Evolutionary conservation across 2,329 filamentous ascomycete genomes (phyloP).

Genomic region (Ascochyta lentis): DNA sequence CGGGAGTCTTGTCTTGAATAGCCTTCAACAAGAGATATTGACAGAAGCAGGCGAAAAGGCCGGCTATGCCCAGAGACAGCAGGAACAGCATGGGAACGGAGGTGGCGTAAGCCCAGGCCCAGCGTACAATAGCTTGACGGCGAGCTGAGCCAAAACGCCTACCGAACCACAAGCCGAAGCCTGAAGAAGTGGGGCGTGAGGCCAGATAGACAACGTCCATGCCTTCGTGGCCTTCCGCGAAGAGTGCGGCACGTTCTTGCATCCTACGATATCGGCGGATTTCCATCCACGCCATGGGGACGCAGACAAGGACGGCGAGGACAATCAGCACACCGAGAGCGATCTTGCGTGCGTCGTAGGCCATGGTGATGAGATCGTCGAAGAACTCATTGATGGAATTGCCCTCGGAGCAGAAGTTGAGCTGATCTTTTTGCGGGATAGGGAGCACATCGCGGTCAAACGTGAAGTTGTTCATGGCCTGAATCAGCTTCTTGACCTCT

Average conservation of each 20-base stretch:
- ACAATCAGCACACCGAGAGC: constrained; percentile 78
- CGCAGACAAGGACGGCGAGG: constrained; percentile 73
- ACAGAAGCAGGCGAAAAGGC: constrained; percentile 81
- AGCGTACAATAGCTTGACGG: constrained; percentile 76
- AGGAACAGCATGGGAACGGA: constrained; percentile 85
- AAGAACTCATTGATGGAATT: constrained; percentile 86
- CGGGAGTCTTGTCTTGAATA: constrained; percentile 78
- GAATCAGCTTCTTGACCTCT: constrained; percentile 75
- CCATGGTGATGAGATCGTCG: constrained; percentile 69
- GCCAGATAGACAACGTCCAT: constrained; percentile 90
- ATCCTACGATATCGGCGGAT: constrained; percentile 77
- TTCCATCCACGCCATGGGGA: constrained; percentile 82
- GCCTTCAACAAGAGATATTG: constrained; percentile 78
- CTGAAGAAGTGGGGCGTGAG: constrained; percentile 78
- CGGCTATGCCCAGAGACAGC: constrained; percentile 80
- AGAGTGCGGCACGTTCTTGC: constrained; percentile 70
- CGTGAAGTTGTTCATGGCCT: constrained; percentile 72
- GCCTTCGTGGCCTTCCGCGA: constrained; percentile 74
- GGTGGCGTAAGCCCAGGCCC: constrained; percentile 87
- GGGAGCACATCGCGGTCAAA: constrained; percentile 83
- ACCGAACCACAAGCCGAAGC: constrained; percentile 73
- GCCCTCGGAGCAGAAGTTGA: constrained; percentile 90
- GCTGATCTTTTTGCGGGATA: constrained; percentile 78
- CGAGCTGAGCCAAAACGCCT: constrained; percentile 68
- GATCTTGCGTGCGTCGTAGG: constrained; percentile 72